These are phyloP conservation scores for Omphalotus guepiniiformis DNA, from an alignment of 768 basidiomycete species.

Conservation along the genomic window DNA sequence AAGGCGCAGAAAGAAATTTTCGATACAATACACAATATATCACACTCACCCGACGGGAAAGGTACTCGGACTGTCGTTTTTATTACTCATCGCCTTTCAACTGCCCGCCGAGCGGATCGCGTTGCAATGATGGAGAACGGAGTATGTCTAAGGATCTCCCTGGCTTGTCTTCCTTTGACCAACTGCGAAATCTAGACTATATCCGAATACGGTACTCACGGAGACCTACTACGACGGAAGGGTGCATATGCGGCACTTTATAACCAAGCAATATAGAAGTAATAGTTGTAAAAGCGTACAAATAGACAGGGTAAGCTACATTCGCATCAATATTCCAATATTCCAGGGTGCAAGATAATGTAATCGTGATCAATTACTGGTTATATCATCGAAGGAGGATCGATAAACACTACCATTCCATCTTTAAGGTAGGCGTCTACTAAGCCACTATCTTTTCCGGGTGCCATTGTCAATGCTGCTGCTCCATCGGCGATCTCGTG, in stretches of 20 bases:
- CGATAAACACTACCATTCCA: conserved; percentile 64
- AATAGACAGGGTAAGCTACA: background rate
- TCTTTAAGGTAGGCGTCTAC: conserved; percentile 69
- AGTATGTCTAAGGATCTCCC: conserved; percentile 27
- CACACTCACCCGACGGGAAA: conserved; percentile 51
- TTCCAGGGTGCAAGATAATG: conserved; percentile 3
- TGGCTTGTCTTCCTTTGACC: conserved; percentile 14
- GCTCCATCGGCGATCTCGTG: conserved; percentile 56
- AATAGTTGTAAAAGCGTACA: background rate
- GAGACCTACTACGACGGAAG: conserved; percentile 54
- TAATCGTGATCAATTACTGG: background rate
- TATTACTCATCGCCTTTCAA: conserved; percentile 80
- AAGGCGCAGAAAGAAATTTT: conserved; percentile 79
- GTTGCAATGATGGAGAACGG: conserved; percentile 85
- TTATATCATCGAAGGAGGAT: conserved; percentile 34
- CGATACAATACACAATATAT: conserved; percentile 66
- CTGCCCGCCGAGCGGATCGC: conserved; percentile 80
- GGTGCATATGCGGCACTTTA: conserved; percentile 70
- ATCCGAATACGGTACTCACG: conserved; percentile 72
- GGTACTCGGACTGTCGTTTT: conserved; percentile 66
- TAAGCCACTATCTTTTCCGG: conserved; percentile 40
- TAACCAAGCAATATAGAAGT: conserved; percentile 55
- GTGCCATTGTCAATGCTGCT: conserved; percentile 28
- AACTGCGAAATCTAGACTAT: conserved; percentile 46
- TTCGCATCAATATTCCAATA: background rate